Base-by-base conservation (phyloP, 2,329 filamentous ascomycete genomes). In the Ophiostoma perfectum region DNA sequence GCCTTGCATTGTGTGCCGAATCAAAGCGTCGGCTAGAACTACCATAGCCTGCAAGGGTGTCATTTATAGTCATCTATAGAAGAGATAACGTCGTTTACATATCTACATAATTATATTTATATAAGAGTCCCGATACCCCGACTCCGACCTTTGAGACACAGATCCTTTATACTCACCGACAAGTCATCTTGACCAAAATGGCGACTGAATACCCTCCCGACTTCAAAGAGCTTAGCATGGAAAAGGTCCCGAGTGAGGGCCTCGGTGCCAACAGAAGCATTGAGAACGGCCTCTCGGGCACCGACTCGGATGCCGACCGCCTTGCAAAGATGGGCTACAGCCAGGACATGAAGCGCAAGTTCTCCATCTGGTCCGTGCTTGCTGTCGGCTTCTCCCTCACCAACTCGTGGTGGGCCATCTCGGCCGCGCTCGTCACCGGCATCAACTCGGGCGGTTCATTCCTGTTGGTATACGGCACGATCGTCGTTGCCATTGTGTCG, bases 401-500 rank as follows among this genome's bases (percentile, higher is more conserved):
- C n/a, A 68, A 68, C 69, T 70, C 58, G 58, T 62, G 66, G 64
- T 68, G 67, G 69, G 69, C 64, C 44, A 65, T 70, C 1, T 66
- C 67, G 39, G 64, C 69, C 9, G 66, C 64, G 0, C 75, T 78
- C 7, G 74, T 77, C 5, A 76, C 78, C 52, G 77, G 77, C 8
- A 76, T 81, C 44, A 73, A 75, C 36, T 83, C 84, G 71, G 83
- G 83, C 4, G 84, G 83, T 5, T 80, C 81, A 0, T 82, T 80
- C 1, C 83, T 82, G 38, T 76, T 84, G 16, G 80, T 86, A 36
- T 86, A 82, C 77, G 78, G 81, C 5, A 84, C 80, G 67, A 69
- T 84, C 3, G 75, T 82, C 49, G 78, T 78, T 14, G 82, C 81
- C 78, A 72, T 80, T 36, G 81, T 81, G 1, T 79, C 77, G 68